Percentiles rank a stretch among this genome's conserved stretches.
Evolutionary conservation across 129 eudicot species (phyloP).

Genomic region (Deinandra increscens): DNA sequence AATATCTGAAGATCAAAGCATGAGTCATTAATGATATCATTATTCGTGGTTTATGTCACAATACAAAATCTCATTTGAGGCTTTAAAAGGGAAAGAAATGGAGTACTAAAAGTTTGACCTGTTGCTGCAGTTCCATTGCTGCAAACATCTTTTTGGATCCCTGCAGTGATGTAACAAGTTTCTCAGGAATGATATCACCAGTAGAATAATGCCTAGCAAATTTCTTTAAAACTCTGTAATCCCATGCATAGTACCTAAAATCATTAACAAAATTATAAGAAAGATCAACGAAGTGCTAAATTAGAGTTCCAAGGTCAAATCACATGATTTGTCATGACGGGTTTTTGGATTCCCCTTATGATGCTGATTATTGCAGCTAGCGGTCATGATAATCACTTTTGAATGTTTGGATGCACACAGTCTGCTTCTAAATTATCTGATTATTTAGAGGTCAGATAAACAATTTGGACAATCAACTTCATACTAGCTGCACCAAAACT

Average conservation of each 20-base stretch:
- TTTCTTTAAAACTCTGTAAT: constrained; percentile 70
- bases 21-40: neutral
- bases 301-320: constrained; percentile 10
- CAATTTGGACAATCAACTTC: neutral
- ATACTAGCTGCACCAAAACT: neutral
- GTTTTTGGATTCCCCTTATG: no score
- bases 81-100: neutral
- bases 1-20: constrained; percentile 47
- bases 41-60: neutral
- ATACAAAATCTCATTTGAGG: neutral
- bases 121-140: constrained; percentile 91
- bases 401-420: neutral
- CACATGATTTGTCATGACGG: no score
- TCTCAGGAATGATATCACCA: constrained; percentile 82
- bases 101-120: constrained; percentile 43
- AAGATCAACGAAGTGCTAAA: neutral
- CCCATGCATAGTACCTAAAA: constrained; percentile 86
- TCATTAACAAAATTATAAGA: neutral
- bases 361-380: neutral
- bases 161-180: constrained; percentile 66
- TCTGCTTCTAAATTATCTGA: neutral
- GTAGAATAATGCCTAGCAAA: constrained; percentile 82
- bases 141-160: constrained; percentile 83
- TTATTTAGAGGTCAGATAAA: neutral
- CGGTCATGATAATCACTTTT: neutral